phyloP scores from a whole-genome alignment of 139 green algal genomes.

The Tetradesmus lagerheimii region DNA sequence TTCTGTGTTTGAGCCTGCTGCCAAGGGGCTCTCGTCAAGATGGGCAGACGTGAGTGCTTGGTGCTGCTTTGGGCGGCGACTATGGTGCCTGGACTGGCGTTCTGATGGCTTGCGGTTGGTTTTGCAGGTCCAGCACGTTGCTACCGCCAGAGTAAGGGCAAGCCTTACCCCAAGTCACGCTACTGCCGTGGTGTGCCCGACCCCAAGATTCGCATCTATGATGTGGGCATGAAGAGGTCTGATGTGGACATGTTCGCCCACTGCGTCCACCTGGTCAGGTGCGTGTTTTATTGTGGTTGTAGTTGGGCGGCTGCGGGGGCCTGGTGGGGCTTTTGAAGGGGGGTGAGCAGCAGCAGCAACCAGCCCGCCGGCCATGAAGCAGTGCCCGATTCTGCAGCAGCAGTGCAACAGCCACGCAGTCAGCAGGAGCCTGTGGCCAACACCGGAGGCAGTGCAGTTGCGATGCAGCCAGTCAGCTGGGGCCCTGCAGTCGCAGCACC shows the following conservation, averaged over 20 bases:
- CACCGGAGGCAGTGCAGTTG: background rate
- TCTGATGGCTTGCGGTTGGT: background rate
- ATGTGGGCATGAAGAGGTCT: slow-evolving; percentile 96
- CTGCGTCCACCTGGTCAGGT: slow-evolving; percentile 97
- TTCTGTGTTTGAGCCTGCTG: background rate
- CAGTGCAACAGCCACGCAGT: background rate
- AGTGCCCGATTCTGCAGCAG: background rate
- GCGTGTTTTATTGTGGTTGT: background rate
- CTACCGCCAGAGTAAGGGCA: slow-evolving; percentile 99
- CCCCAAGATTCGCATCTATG: slow-evolving; percentile 99
- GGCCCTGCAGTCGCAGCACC: background rate
- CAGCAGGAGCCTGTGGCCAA: background rate
- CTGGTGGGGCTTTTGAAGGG: background rate
- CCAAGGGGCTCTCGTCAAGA: slow-evolving; percentile 25
- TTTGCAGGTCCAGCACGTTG: slow-evolving; percentile 82
- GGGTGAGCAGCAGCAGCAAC: background rate
- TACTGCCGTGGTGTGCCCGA: slow-evolving; percentile 99
- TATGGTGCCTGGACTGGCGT: background rate
- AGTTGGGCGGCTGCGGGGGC: background rate
- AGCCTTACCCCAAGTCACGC: slow-evolving; percentile 99
- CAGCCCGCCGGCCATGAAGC: background rate
- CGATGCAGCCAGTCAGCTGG: background rate
- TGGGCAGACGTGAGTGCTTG: slow-evolving; percentile 42
- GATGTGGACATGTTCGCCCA: slow-evolving; percentile 95
- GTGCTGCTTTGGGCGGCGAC: slow-evolving; percentile 4